Evolutionary conservation across 495 filamentous ascomycete species (phyloP).

Genomic region (Aspergillus nidulans): DNA sequence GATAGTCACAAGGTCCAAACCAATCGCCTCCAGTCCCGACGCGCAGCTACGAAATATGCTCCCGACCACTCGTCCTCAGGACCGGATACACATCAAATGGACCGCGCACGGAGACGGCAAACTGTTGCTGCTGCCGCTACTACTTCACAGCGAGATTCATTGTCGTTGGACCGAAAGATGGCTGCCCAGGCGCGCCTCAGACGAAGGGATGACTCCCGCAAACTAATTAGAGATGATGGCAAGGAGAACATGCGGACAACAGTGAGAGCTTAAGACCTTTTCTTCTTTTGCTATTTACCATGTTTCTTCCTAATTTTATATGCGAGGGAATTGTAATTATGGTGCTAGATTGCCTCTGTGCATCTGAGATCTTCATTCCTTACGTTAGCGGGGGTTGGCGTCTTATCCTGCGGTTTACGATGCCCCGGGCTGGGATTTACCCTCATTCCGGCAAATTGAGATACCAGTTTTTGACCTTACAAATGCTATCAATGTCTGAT

Average conservation of each 20-base stretch:
- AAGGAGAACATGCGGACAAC: constrained; percentile 27
- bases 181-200: constrained; percentile 62
- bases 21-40: constrained; percentile 16
- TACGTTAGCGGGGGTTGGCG: not conserved
- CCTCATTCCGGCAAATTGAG: not conserved
- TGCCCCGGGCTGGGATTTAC: not conserved
- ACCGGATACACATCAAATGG: constrained; percentile 20
- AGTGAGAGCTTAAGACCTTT: not conserved
- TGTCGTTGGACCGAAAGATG: constrained; percentile 56
- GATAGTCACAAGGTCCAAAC: constrained; percentile 18
- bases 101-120: constrained; percentile 35
- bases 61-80: constrained; percentile 18
- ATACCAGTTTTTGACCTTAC: constrained; percentile 1
- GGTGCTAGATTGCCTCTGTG: not conserved
- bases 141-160: constrained; percentile 30
- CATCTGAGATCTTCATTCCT: not conserved
- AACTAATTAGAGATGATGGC: constrained; percentile 21
- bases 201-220: constrained; percentile 42
- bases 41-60: constrained; percentile 20
- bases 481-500: not conserved
- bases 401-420: not conserved
- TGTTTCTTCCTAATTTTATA: not conserved
- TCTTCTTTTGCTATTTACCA: not conserved
- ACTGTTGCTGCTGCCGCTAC: constrained; percentile 17
- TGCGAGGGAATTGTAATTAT: not conserved